Conservation (phyloP, 352 stramenopile genomes). For the Phytophthora brassicae region DNA sequence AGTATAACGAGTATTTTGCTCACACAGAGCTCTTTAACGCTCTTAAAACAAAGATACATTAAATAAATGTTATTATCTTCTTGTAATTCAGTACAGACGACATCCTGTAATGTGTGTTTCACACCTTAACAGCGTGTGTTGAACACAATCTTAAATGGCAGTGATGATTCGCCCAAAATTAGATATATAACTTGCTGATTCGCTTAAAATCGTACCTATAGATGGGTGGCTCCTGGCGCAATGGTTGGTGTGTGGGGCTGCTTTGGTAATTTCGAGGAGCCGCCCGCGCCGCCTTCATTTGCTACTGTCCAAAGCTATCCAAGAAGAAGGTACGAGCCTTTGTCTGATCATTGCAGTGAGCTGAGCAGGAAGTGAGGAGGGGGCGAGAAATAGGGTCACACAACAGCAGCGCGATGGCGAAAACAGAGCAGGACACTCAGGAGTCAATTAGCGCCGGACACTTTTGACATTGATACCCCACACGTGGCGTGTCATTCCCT, state of each 20-base stretch:
- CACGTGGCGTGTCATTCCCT: background rate
- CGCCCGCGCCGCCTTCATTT: slow-evolving; percentile 50
- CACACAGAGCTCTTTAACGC: too few species aligned
- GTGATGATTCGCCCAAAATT: slow-evolving; percentile 23
- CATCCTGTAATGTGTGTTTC: too few species aligned
- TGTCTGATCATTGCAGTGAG: slow-evolving; percentile 1
- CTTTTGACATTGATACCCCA: background rate
- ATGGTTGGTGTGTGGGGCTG: slow-evolving; percentile 54
- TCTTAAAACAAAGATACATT: too few species aligned
- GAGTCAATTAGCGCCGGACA: background rate
- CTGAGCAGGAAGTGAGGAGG: background rate
- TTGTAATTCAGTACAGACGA: too few species aligned
- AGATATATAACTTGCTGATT: slow-evolving; percentile 10
- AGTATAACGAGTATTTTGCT: too few species aligned
- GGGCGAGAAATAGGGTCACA: background rate
- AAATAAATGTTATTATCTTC: too few species aligned
- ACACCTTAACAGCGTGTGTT: background rate
- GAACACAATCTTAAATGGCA: background rate
- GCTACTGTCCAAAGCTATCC: slow-evolving; percentile 89
- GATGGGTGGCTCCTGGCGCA: slow-evolving; percentile 42
- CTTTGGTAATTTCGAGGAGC: slow-evolving; percentile 40
- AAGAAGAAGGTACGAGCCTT: slow-evolving; percentile 69
- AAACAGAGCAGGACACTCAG: slow-evolving; percentile 6
- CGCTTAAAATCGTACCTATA: slow-evolving; percentile 32
- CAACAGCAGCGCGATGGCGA: background rate